Evolutionary conservation across 1,284 basidiomycete species (phyloP), one percentile per base, ranked within the genome.

Genomic region (Neotropicomus parvogracilis): DNA sequence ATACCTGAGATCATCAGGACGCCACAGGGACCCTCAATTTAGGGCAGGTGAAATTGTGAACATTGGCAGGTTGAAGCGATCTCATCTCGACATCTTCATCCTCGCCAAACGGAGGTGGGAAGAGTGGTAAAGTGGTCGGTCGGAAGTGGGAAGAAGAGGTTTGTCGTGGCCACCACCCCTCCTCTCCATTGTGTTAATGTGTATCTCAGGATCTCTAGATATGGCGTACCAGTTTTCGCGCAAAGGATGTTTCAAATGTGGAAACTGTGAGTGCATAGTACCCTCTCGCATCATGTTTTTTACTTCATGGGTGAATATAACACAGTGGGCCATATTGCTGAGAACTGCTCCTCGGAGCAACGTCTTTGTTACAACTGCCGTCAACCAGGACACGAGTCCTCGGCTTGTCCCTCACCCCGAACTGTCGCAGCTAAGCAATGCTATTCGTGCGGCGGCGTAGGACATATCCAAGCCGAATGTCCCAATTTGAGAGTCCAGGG

Each of bases 301-400:
- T 39, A 56, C 50, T 48, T 58, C 37, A 53, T 36, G 24, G 40
- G 36, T 49, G 53, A 54, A 56, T 49, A 50, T 47, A 48, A 42
- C 55, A n/a, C 46, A 89, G 90, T 93, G 64, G 91, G 90, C 44
- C 91, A 94, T 70, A 88, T 93, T 63, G 91, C 91, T 58, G 91
- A 91, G 74, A 87, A 85, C 62, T 95, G 91, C 68, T 79, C 88
- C 46, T 89, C 88, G 54, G 85, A 88, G 59, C 81, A 87, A 66
- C 82, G 90, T 57, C 80, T 95, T 52, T 95, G 91, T 74, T 95
- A 92, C 75, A 95, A 94, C 69, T 95, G 91, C 69, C 82, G 86
- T 59, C 85, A 89, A 68, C 88, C 90, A 13, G 91, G 91, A 20
- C 92, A 95, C 65, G 91, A 95, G 71, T 91, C 88, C 32, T 85